Conservation (phyloP, 2,329 filamentous ascomycete species). For the Aureobasidium sp. region DNA sequence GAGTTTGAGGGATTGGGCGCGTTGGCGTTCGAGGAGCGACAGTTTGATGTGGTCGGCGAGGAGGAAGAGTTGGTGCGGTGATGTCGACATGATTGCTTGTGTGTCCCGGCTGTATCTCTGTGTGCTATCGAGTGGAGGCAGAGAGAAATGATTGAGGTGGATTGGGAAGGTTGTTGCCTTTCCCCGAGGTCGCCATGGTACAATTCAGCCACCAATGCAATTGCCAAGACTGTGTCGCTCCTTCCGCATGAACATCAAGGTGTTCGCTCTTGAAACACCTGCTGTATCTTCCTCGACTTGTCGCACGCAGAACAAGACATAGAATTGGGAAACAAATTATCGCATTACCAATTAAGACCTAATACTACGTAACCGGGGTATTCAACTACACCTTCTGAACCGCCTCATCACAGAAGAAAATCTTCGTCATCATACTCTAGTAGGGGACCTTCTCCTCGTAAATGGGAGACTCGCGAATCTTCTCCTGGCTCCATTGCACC, state of each 20-base stretch:
- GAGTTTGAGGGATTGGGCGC: slow-evolving; percentile 73
- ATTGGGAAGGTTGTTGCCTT: neutral
- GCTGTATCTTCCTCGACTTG: neutral
- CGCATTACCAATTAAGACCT: slow-evolving; percentile 4
- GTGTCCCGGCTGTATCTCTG: neutral
- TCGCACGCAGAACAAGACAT: neutral
- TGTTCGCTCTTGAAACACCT: neutral
- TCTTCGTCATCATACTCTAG: neutral
- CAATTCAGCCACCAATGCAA: neutral
- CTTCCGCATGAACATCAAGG: neutral
- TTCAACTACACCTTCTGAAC: neutral
- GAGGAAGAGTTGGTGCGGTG: slow-evolving; percentile 72
- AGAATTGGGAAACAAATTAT: neutral
- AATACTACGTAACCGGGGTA: neutral
- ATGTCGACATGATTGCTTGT: slow-evolving; percentile 31
- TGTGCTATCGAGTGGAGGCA: neutral
- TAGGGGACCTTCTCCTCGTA: slow-evolving; percentile 28
- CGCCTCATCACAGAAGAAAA: neutral
- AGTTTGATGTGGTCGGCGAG: slow-evolving; percentile 96
- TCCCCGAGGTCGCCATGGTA: neutral
- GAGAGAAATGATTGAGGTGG: neutral
- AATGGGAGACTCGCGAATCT: slow-evolving; percentile 37
- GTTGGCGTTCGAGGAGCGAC: slow-evolving; percentile 83
- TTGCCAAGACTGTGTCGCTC: neutral
- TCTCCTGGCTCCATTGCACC: slow-evolving; percentile 38